phyloP scores from a whole-genome alignment of 148 eudicot genomes.

The Vaccinium macrocarpon region DNA sequence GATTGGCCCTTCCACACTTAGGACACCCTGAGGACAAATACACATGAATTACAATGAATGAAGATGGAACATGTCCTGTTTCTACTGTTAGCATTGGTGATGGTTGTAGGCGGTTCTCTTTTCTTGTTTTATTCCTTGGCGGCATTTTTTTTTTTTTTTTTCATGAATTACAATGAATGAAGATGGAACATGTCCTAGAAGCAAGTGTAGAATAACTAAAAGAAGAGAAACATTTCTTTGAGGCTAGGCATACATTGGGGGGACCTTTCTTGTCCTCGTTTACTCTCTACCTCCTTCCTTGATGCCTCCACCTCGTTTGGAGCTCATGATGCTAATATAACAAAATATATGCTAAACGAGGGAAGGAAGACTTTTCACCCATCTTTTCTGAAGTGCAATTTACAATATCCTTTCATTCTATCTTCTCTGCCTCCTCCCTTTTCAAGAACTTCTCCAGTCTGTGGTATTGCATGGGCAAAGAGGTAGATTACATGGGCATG shows the following conservation, averaged over 20 bases:
- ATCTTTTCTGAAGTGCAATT: background rate
- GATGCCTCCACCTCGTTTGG: background rate
- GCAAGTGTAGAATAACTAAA: background rate
- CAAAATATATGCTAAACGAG: background rate
- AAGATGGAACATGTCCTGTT: background rate
- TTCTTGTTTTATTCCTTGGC: too few relatives aligned
- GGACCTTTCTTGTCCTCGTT: background rate
- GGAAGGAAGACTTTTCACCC: background rate
- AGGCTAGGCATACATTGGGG: background rate
- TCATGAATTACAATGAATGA: background rate
- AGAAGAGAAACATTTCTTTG: background rate
- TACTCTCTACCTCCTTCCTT: background rate
- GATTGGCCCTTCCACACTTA: background rate
- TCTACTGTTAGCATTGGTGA: background rate
- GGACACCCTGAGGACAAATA: background rate
- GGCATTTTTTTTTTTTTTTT: too few relatives aligned
- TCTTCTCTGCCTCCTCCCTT: background rate
- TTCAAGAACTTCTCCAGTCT: background rate
- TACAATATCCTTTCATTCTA: background rate
- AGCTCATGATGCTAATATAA: background rate
- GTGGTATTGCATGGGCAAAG: background rate
- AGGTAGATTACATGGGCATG: background rate
- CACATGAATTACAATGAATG: background rate
- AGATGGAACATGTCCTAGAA: background rate
- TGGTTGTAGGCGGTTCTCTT: background rate